These are phyloP conservation scores for Hermanozyma aechmeae DNA, from an alignment of 805 yeast genomes.

Conservation along the genomic window DNA sequence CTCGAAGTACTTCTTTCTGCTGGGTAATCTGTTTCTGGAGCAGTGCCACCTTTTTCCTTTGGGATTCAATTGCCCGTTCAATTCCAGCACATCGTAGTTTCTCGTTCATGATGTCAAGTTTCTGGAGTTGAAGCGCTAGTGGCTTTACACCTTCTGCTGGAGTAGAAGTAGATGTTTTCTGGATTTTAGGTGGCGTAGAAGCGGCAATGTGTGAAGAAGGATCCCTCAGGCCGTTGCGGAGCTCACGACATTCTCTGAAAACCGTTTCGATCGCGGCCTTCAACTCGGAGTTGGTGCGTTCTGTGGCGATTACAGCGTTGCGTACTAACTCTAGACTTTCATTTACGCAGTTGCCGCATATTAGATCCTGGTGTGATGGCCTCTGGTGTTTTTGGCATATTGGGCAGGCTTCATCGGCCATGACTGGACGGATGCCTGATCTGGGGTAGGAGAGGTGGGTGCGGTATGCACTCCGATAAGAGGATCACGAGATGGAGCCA, in stretches of 20 bases:
- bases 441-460: no score
- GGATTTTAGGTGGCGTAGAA: neutral
- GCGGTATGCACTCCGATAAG: no score
- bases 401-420: neutral
- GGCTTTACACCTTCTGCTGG: constrained; percentile 9
- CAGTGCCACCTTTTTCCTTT: constrained; percentile 1
- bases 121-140: constrained; percentile 22
- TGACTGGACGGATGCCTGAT: no score
- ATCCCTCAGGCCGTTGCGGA: constrained; percentile 1
- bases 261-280: constrained; percentile 17
- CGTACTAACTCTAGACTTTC: constrained; percentile 12
- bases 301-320: constrained; percentile 18
- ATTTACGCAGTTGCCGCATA: constrained; percentile 15
- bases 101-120: constrained; percentile 15
- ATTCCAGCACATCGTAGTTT: constrained; percentile 6
- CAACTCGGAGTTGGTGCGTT: constrained; percentile 11
- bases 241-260: constrained; percentile 12
- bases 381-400: neutral
- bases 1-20: constrained; percentile 2
- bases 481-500: no score
- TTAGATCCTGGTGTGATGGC: constrained; percentile 6
- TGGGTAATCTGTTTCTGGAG: constrained; percentile 1
- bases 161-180: constrained; percentile 3
- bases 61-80: constrained; percentile 7
- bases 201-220: neutral